Conservation (phyloP, 164 flowering plant species). For the Nelumbo lutea region DNA sequence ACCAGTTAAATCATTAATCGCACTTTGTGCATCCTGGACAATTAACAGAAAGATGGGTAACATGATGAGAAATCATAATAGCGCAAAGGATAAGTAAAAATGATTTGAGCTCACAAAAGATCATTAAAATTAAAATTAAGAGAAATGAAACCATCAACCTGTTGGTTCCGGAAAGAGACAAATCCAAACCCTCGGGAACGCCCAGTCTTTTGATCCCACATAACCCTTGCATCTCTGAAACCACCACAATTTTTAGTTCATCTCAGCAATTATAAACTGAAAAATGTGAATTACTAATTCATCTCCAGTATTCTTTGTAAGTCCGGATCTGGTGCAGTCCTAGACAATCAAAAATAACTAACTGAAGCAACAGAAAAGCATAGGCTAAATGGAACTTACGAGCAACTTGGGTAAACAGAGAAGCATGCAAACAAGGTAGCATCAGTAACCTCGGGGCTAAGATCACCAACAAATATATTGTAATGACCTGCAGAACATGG, state of each 20-base stretch:
- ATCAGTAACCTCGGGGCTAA: constrained; percentile 97
- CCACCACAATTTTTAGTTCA: not conserved
- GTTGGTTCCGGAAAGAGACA: constrained; percentile 93
- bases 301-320: too few species aligned
- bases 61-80: not conserved
- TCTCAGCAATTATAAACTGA: not conserved
- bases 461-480: constrained; percentile 97
- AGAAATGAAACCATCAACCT: constrained; percentile 37
- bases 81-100: not conserved
- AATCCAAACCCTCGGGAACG: constrained; percentile 99
- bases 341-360: not conserved
- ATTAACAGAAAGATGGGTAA: not conserved
- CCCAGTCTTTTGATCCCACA: constrained; percentile 94
- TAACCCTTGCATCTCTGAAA: constrained; percentile 73
- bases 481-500: constrained; percentile 57
- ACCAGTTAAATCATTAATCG: constrained; percentile 93
- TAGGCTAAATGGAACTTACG: constrained; percentile 54
- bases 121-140: too few species aligned
- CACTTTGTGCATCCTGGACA: constrained; percentile 93
- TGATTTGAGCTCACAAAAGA: too few species aligned
- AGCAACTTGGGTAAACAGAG: constrained; percentile 87
- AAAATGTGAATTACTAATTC: not conserved
- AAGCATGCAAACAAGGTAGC: constrained; percentile 88
- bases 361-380: not conserved
- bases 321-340: not conserved